Evolutionary conservation across 2,329 filamentous ascomycete species (phyloP), one percentile per base, ranked within the genome.

Genomic region (Alternaria gaisen): DNA sequence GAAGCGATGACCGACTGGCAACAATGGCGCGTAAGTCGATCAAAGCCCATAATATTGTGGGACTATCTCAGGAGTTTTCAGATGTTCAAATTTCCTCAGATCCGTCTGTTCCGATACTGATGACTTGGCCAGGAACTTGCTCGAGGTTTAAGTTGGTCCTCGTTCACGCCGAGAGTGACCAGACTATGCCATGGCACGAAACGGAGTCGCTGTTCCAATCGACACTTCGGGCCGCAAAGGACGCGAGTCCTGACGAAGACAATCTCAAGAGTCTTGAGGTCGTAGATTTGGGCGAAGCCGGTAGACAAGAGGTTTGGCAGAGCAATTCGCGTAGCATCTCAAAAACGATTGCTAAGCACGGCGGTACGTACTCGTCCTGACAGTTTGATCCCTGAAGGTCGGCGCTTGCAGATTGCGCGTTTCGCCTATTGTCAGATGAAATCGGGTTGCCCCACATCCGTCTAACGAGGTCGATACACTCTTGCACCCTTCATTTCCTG

Each of bases 1-100:
- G 87, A 51, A 92, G 91, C 0, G 87, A 86, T 2, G 83, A 86
- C 26, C 86, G 93, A 5, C 81, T 97, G 20, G 83, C 82, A 59
- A 86, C 83, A 53, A 79, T 87, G 72, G 86, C 86, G 38, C 69
- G 70, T 72, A 70, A 68, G 70, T 72, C 38, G 30, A 47, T 30
- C 28, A 28, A 10, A 48, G 26, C 20, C 11, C 52, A 32, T 41
- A 24, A 32, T 54, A 44, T 42, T 43, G 47, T 36, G 54, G 38
- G 18, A 38, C 30, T 34, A 20, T 46, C 22, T 32, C 38, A 36
- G 38, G 18, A 30, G 44, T 36, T 16, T n/a, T 14, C 42, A 30
- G n/a, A 34, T 44, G 11, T 16, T 40, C 26, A 30, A 32, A 22
- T 43, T 16, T 10, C 30, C 46, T 48, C 18, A 5, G 34, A 40